Conservation (phyloP, 129 eudicot genomes). For the Pulicaria dysenterica region DNA sequence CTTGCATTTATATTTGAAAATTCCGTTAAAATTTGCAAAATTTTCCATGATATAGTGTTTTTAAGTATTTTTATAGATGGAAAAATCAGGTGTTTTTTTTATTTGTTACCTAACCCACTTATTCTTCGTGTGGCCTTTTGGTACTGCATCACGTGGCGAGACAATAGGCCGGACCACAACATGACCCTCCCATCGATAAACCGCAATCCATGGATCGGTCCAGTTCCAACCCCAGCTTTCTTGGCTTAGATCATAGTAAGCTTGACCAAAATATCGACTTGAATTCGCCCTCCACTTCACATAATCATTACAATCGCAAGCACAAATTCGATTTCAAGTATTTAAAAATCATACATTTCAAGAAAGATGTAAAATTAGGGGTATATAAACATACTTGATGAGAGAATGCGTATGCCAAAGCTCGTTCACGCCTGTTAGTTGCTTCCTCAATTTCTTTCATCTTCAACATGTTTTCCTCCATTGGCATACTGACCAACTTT, state of each 20-base stretch:
- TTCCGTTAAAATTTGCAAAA: background rate
- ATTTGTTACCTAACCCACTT: background rate
- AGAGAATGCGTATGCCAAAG: conserved; percentile 62
- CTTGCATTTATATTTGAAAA: too few species aligned
- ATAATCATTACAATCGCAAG: conserved; percentile 17
- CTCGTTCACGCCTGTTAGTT: conserved; percentile 45
- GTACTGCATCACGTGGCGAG: conserved; percentile 17
- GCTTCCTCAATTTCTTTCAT: conserved; percentile 47
- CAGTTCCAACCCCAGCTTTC: conserved; percentile 71
- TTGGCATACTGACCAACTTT: background rate
- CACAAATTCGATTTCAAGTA: background rate
- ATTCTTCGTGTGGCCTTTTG: background rate
- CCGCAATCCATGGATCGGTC: conserved; percentile 54
- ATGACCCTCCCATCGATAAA: conserved; percentile 44
- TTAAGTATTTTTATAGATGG: background rate
- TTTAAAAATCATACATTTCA: background rate
- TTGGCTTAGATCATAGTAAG: conserved; percentile 54
- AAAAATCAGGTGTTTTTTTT: background rate
- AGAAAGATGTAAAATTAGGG: background rate
- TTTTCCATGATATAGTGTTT: background rate
- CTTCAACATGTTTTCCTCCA: conserved; percentile 40
- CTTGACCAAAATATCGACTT: conserved; percentile 49
- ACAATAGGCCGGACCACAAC: conserved; percentile 37
- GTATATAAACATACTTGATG: conserved; percentile 40
- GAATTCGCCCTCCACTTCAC: conserved; percentile 56